Evolutionary conservation across 2,329 filamentous ascomycete species (phyloP).

Genomic region (Zymoseptoria tritici): DNA sequence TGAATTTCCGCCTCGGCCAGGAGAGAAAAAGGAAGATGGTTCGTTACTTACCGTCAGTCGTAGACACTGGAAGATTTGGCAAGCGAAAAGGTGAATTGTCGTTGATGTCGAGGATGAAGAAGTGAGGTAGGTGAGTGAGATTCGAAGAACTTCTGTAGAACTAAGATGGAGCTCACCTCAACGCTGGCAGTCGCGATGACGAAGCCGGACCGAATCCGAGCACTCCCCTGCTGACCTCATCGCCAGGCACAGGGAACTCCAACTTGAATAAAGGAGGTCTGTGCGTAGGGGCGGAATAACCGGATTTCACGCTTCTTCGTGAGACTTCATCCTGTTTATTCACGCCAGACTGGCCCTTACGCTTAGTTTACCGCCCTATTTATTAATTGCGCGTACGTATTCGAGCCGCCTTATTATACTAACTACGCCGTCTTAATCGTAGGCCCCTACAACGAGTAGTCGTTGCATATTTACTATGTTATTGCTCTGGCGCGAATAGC

Average conservation of each 20-base stretch:
- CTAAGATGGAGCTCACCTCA: neutral
- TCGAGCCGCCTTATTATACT: no score
- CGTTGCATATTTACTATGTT: no score
- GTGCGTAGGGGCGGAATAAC: no score
- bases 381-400: no score
- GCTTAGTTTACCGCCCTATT: no score
- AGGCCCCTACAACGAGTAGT: no score
- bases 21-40: neutral
- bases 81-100: neutral
- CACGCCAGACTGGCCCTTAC: no score
- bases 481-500: no score
- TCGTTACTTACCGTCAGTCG: neutral
- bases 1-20: neutral
- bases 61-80: neutral
- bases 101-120: neutral
- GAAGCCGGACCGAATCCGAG: neutral
- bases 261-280: no score
- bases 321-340: no score
- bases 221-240: neutral
- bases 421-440: no score
- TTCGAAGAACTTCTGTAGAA: neutral
- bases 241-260: neutral
- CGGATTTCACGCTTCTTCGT: no score
- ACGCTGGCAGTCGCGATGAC: neutral
- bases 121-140: neutral